Evolutionary conservation across 495 filamentous ascomycete species (phyloP), one percentile per base, ranked within the genome.

Genomic region (Xylaria scruposa): DNA sequence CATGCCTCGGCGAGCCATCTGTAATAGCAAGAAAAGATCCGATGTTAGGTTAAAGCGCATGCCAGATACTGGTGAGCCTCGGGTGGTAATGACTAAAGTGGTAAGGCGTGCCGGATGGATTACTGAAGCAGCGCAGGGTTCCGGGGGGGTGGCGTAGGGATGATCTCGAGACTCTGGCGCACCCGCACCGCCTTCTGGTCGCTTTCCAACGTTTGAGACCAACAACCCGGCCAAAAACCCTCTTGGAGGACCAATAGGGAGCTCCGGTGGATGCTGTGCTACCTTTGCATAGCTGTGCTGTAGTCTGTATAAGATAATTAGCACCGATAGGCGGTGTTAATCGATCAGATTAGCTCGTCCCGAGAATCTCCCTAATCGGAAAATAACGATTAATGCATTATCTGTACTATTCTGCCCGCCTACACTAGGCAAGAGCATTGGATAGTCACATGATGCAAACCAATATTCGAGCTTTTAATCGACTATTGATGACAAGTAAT

Each of bases 11-110:
- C 47, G 58, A 70, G 38, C 38, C 79, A 40, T 13, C 82, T 78
- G 83, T 53, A 61, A 84, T 83, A 83, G 83, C 83, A 85, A 77
- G 82, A 76, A 70, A 77, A 62, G 74, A 79, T 76, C 72, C 73
- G 74, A 70, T 70, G 72, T 74, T 72, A 65, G 68, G 73, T 71
- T 73, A 73, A 74, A 67, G 72, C 68, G 73, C 68, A 74, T 62
- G 76, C 67, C 33, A 68, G 54, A 61, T 60, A 51, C 54, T 69
- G 53, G 60, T 51, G 73, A 62, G 64, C 74, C 64, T 77, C 77
- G 77, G 76, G 49, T 60, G 31, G 54, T 8, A 31, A 21, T 40
- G 54, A 68, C 70, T 44, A 68, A 62, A 72, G 21, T n/a, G 13
- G 70, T 68, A 51, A 72, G 53, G 62, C 24, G 42, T 69, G 38